A percentile compares a stretch with the other conserved stretches of the same genome.
phyloP scores from a whole-genome alignment of 2,329 filamentous ascomycete species.

The Talaromyces sp. region DNA sequence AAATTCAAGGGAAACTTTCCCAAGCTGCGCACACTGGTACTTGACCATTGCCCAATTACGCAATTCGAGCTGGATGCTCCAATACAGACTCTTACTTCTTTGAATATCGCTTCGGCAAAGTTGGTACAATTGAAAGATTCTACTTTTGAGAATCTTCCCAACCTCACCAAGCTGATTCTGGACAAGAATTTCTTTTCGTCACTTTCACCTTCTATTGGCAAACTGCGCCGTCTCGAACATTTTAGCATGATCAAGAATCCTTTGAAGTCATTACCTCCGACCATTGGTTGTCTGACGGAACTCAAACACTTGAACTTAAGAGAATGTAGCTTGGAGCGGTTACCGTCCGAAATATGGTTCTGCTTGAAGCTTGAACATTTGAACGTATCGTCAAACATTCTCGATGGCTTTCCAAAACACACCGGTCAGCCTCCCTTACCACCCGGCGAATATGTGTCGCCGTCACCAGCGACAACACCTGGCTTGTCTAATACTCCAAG shows the following conservation, averaged over 20 bases:
- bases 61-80: constrained; percentile 79
- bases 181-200: constrained; percentile 97
- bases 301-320: constrained; percentile 82
- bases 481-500: constrained; percentile 63
- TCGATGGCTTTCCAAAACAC: constrained; percentile 87
- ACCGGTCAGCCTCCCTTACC: constrained; percentile 63
- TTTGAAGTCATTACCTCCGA: constrained; percentile 75
- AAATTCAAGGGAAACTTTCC: constrained; percentile 87
- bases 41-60: constrained; percentile 94
- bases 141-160: constrained; percentile 82
- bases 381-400: constrained; percentile 91
- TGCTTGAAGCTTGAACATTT: constrained; percentile 85
- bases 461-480: constrained; percentile 48
- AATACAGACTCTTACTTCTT: constrained; percentile 75
- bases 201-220: constrained; percentile 80
- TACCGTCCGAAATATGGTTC: constrained; percentile 96
- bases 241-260: constrained; percentile 94
- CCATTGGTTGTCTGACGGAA: constrained; percentile 84
- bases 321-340: constrained; percentile 85
- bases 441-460: constrained; percentile 47
- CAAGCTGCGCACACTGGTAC: constrained; percentile 75
- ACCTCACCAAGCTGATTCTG: constrained; percentile 80
- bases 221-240: constrained; percentile 77
- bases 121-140: constrained; percentile 83
- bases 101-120: constrained; percentile 90